These are phyloP conservation scores for Didymella glomerata DNA, from an alignment of 2,329 filamentous ascomycete genomes.

Conservation along the genomic window DNA sequence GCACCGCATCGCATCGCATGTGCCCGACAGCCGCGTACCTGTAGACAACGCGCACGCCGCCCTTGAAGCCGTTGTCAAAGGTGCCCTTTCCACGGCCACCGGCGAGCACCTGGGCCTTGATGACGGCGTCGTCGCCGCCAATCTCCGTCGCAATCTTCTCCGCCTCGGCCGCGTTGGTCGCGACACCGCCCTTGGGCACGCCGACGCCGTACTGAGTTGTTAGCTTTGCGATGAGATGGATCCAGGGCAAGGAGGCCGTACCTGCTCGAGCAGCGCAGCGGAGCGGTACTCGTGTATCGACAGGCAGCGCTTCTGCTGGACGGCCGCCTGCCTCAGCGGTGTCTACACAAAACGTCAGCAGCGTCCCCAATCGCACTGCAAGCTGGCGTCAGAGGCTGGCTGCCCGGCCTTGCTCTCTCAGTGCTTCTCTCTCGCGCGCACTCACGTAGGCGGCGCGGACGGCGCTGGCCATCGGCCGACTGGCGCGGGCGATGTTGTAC, in stretches of 20 bases:
- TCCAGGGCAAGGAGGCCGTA: slow-evolving; percentile 46
- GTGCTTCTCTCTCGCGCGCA: slow-evolving; percentile 21
- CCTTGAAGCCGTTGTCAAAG: slow-evolving; percentile 98
- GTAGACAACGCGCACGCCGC: slow-evolving; percentile 98
- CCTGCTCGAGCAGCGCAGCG: slow-evolving; percentile 81
- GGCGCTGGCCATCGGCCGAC: slow-evolving; percentile 78
- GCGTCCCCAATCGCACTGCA: slow-evolving; percentile 35
- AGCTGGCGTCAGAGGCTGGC: slow-evolving; percentile 45
- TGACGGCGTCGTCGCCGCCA: slow-evolving; percentile 92
- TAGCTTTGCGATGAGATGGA: not conserved
- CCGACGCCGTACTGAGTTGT: slow-evolving; percentile 84
- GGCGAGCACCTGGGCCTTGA: slow-evolving; percentile 98
- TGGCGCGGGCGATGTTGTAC: slow-evolving; percentile 81
- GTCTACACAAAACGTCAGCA: slow-evolving; percentile 58
- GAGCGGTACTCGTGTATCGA: slow-evolving; percentile 99
- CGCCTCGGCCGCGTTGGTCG: slow-evolving; percentile 83
- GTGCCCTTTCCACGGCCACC: slow-evolving; percentile 97
- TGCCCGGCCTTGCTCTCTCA: slow-evolving; percentile 22
- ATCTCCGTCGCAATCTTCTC: slow-evolving; percentile 91
- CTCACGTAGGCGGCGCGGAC: slow-evolving; percentile 79
- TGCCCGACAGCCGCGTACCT: slow-evolving; percentile 66
- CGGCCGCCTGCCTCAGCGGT: slow-evolving; percentile 63
- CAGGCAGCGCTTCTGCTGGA: slow-evolving; percentile 85
- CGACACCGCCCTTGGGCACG: slow-evolving; percentile 88
- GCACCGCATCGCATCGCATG: too few relatives aligned